Percentiles rank a stretch among this genome's conserved stretches.
These are phyloP conservation scores for Eragrostis tef DNA, from an alignment of 202 grass and related monocot species.

Conservation along the genomic window DNA sequence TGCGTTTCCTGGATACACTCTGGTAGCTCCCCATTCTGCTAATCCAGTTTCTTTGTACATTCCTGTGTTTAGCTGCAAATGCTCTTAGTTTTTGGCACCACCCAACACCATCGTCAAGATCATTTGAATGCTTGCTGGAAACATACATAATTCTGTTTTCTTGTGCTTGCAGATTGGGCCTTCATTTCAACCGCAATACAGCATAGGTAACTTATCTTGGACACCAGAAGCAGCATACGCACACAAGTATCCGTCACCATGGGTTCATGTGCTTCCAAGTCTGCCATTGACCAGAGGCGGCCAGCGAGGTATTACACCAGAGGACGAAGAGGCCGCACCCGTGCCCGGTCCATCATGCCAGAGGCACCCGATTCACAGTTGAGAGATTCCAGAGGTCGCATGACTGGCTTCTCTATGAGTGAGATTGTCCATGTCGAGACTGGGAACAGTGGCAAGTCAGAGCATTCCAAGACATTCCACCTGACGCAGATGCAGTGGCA, in stretches of 20 bases:
- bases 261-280: conserved; percentile 61
- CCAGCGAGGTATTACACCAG: conserved; percentile 39
- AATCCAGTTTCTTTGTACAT: conserved; percentile 28
- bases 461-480: conserved; percentile 74
- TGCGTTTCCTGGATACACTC: conserved; percentile 22
- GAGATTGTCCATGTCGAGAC: conserved; percentile 75
- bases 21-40: conserved; percentile 8
- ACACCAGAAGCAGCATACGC: background rate
- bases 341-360: conserved; percentile 37
- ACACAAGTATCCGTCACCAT: conserved; percentile 36
- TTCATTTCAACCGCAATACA: conserved; percentile 17
- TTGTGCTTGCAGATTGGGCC: conserved; percentile 42
- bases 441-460: conserved; percentile 47
- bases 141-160: conserved; percentile 12
- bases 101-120: background rate
- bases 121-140: conserved; percentile 8
- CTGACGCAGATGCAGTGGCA: conserved; percentile 87
- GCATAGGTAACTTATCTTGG: background rate
- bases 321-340: conserved; percentile 40
- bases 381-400: conserved; percentile 38
- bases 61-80: background rate
- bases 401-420: conserved; percentile 66
- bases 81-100: background rate
- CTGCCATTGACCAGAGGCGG: conserved; percentile 41
- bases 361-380: conserved; percentile 60